phyloP scores from a whole-genome alignment of 306 rosid species.

The Begonia fuchsioides region DNA sequence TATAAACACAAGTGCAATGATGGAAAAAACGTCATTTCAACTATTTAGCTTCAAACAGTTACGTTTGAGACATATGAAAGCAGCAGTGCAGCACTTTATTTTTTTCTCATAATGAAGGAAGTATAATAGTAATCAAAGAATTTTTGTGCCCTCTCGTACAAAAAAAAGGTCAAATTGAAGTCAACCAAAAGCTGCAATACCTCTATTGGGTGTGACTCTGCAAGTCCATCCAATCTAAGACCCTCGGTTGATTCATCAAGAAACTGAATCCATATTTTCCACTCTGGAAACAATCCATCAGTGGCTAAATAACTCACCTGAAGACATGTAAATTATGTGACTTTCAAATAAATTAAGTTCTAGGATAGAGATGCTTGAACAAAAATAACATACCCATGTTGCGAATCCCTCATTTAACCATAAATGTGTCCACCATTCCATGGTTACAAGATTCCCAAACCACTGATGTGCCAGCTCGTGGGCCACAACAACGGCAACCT shows the following conservation, averaged over 20 bases:
- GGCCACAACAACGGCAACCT: conserved; percentile 85
- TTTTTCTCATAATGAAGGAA: no score
- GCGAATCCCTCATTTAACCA: conserved; percentile 99
- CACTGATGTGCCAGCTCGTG: conserved; percentile 97
- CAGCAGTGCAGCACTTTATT: no score
- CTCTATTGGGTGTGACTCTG: conserved; percentile 93
- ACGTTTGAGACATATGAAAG: no score
- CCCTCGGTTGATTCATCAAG: conserved; percentile 58
- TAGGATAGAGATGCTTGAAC: conserved; percentile 8
- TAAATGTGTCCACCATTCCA: conserved; percentile 99
- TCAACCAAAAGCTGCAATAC: conserved; percentile 15
- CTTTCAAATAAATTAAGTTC: background rate
- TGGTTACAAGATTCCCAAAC: conserved; percentile 95
- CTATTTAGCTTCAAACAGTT: no score
- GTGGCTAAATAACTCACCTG: conserved; percentile 91
- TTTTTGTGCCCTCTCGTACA: background rate
- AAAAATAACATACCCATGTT: conserved; percentile 59
- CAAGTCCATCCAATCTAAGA: conserved; percentile 81
- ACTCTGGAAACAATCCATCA: conserved; percentile 82
- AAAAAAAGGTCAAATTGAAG: background rate
- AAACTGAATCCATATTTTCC: conserved; percentile 96
- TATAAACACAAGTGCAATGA: background rate
- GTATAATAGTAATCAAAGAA: no score
- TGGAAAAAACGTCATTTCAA: background rate
- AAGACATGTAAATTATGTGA: conserved; percentile 6